Evolutionary conservation across 306 rosid genomes (phyloP).

Genomic region (Rosa rugosa): DNA sequence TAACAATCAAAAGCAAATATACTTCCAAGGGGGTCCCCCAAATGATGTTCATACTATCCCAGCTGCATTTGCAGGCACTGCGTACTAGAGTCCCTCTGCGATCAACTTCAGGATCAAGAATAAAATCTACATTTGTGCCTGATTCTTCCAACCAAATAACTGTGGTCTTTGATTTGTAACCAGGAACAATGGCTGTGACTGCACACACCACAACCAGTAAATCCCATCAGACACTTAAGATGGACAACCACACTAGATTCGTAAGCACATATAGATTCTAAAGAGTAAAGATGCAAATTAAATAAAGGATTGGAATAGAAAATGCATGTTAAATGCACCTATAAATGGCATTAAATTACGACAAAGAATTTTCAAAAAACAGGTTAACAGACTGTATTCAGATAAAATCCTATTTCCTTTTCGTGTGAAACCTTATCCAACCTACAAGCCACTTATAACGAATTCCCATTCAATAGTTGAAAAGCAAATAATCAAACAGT

Average conservation of each 20-base stretch:
- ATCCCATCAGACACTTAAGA: slow-evolving; percentile 19
- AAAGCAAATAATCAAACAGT: not conserved
- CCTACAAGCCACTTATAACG: not conserved
- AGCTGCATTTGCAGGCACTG: slow-evolving; percentile 51
- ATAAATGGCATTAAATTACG: not conserved
- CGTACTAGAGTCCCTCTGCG: slow-evolving; percentile 37
- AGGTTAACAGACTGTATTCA: not conserved
- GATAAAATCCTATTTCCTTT: not conserved
- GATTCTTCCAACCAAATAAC: slow-evolving; percentile 70
- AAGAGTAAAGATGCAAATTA: not conserved
- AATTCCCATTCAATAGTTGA: not conserved
- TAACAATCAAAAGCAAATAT: slow-evolving; percentile 44
- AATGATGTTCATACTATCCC: slow-evolving; percentile 43
- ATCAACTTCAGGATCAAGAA: slow-evolving; percentile 63
- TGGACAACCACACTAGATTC: not conserved
- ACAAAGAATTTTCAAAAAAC: not conserved
- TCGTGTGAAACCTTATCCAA: not conserved
- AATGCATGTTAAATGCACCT: not conserved
- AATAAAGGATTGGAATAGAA: not conserved
- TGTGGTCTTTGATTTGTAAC: slow-evolving; percentile 77
- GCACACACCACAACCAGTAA: slow-evolving; percentile 40
- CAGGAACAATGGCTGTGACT: slow-evolving; percentile 66
- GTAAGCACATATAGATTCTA: not conserved
- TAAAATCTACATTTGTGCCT: slow-evolving; percentile 69
- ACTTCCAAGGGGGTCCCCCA: slow-evolving; percentile 53